Percentiles rank a stretch among this genome's conserved stretches.
phyloP scores from a whole-genome alignment of 495 filamentous ascomycete genomes.

The Peziza echinospora region DNA sequence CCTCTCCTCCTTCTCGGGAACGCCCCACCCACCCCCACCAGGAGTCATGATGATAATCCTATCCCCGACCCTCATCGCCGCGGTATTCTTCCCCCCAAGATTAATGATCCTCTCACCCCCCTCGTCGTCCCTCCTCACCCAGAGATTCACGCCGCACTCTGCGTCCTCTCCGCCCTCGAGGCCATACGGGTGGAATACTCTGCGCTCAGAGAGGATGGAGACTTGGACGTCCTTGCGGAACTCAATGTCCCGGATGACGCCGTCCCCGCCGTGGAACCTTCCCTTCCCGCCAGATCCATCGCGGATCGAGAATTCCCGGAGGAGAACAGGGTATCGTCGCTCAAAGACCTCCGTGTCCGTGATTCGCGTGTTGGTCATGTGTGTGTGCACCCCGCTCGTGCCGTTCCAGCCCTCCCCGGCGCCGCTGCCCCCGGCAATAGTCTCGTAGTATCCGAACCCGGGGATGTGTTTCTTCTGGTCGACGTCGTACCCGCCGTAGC shows the following conservation, averaged over 20 bases:
- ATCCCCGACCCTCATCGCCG: slow-evolving; percentile 65
- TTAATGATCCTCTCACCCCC: slow-evolving; percentile 40
- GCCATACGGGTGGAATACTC: slow-evolving; percentile 77
- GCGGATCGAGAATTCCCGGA: slow-evolving; percentile 63
- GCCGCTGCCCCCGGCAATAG: slow-evolving; percentile 79
- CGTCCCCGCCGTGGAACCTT: slow-evolving; percentile 63
- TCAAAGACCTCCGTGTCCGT: slow-evolving; percentile 95
- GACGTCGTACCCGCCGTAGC: slow-evolving; percentile 51
- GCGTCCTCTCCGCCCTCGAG: slow-evolving; percentile 71
- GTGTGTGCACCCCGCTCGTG: slow-evolving; percentile 72
- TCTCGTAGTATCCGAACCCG: slow-evolving; percentile 96
- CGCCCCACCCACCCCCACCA: slow-evolving; percentile 55
- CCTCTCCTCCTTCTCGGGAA: slow-evolving; percentile 33
- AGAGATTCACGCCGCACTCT: slow-evolving; percentile 60
- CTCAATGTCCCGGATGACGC: slow-evolving; percentile 84
- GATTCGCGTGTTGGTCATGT: slow-evolving; percentile 99
- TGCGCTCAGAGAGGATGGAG: slow-evolving; percentile 67
- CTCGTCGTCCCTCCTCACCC: slow-evolving; percentile 40
- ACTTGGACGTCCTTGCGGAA: slow-evolving; percentile 76
- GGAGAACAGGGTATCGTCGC: slow-evolving; percentile 69
- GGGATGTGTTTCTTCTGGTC: slow-evolving; percentile 37
- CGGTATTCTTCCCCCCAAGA: slow-evolving; percentile 75
- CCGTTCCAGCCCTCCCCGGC: slow-evolving; percentile 77
- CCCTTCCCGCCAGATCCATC: slow-evolving; percentile 48
- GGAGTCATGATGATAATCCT: slow-evolving; percentile 57